Evolutionary conservation across 768 basidiomycete genomes (phyloP).

Genomic region (Tylopilus vinaceipallidus): DNA sequence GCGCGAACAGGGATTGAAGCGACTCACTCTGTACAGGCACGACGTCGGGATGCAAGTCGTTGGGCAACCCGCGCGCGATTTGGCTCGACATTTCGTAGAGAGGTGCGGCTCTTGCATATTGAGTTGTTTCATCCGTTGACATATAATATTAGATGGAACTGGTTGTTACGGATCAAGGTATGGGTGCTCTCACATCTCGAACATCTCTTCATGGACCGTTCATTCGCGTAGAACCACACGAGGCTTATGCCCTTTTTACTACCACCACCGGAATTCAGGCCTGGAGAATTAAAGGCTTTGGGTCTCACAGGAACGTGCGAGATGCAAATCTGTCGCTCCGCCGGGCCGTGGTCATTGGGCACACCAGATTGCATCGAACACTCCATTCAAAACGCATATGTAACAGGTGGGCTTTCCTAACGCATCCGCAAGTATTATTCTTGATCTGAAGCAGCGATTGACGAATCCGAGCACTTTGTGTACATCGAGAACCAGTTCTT

Average conservation of each 20-base stretch:
- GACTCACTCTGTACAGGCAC: constrained; percentile 57
- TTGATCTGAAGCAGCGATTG: constrained; percentile 60
- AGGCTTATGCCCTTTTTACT: constrained; percentile 89
- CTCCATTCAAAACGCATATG: constrained; percentile 93
- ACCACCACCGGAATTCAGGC: constrained; percentile 89
- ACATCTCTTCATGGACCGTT: not conserved
- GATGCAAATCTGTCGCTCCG: constrained; percentile 92
- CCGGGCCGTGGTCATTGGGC: constrained; percentile 95
- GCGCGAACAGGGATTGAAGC: not conserved
- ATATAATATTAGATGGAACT: constrained; percentile 73
- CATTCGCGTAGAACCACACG: constrained; percentile 71
- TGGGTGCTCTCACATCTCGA: constrained; percentile 10
- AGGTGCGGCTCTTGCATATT: constrained; percentile 44
- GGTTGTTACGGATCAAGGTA: constrained; percentile 89
- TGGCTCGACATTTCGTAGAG: constrained; percentile 93
- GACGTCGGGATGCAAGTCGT: constrained; percentile 96
- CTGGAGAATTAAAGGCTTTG: constrained; percentile 70
- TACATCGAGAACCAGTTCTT: constrained; percentile 98
- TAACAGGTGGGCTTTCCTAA: constrained; percentile 58
- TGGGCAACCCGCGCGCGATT: constrained; percentile 92
- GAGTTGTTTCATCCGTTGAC: constrained; percentile 2
- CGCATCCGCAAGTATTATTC: not conserved
- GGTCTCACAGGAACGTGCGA: constrained; percentile 96
- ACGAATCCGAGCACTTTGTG: constrained; percentile 93
- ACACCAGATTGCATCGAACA: constrained; percentile 81